Percentiles rank a stretch among this genome's conserved stretches.
Evolutionary conservation across 495 filamentous ascomycete species (phyloP).

Genomic region (Astrothelium macrocarpum): DNA sequence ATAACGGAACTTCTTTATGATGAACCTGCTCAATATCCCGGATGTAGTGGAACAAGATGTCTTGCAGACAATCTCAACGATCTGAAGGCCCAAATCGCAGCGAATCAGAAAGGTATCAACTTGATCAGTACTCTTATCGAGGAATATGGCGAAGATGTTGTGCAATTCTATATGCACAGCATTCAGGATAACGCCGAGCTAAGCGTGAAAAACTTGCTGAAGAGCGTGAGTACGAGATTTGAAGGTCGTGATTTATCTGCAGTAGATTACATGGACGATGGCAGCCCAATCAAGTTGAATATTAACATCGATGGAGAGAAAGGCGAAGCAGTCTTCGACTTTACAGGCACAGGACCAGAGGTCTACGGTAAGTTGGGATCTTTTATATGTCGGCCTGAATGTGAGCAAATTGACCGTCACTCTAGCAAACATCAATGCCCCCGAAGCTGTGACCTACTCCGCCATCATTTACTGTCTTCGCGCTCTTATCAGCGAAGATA

Average conservation of each 20-base stretch:
- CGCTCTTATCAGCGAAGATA: constrained; percentile 84
- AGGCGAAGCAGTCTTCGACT: constrained; percentile 86
- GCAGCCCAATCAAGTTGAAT: constrained; percentile 73
- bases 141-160: constrained; percentile 83
- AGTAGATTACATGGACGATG: constrained; percentile 89
- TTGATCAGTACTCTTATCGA: constrained; percentile 75
- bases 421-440: constrained; percentile 77
- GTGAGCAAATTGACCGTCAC: constrained; percentile 7
- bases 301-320: constrained; percentile 73
- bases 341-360: constrained; percentile 80
- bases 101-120: constrained; percentile 91
- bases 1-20: constrained; percentile 74
- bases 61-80: constrained; percentile 92
- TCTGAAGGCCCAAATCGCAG: constrained; percentile 89
- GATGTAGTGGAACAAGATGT: constrained; percentile 82
- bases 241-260: constrained; percentile 64
- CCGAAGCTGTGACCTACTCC: constrained; percentile 84
- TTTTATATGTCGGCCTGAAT: background rate
- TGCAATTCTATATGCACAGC: constrained; percentile 90
- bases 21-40: constrained; percentile 76
- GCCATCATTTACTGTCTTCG: constrained; percentile 96
- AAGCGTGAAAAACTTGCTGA: constrained; percentile 78
- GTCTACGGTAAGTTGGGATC: constrained; percentile 54
- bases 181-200: constrained; percentile 90
- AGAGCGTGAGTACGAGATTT: constrained; percentile 64